phyloP scores from a whole-genome alignment of 495 filamentous ascomycete genomes.

The Cercophora samala region DNA sequence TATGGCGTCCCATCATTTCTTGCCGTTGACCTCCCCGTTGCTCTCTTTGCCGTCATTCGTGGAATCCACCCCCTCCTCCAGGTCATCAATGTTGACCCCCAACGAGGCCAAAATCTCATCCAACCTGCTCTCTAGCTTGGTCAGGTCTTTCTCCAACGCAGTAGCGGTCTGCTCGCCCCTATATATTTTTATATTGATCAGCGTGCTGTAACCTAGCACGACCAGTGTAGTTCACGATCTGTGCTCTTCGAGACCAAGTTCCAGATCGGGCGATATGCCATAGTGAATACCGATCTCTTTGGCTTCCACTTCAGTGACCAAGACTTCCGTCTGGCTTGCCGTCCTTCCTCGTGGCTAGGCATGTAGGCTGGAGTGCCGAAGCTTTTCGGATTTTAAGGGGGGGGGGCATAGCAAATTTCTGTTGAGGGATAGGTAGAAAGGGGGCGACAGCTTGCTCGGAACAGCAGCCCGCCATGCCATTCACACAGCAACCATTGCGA shows the following conservation, averaged over 20 bases:
- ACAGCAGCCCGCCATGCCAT: neutral
- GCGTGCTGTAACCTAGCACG: neutral
- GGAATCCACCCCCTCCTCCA: slow-evolving; percentile 7
- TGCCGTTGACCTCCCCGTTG: neutral
- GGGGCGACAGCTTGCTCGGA: neutral
- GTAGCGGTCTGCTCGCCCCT: slow-evolving; percentile 56
- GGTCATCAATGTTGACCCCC: slow-evolving; percentile 10
- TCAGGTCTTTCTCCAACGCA: slow-evolving; percentile 52
- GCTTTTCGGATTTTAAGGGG: neutral
- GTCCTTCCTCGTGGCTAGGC: neutral
- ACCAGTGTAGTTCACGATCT: neutral
- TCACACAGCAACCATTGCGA: neutral
- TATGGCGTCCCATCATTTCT: neutral
- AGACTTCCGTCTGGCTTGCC: neutral
- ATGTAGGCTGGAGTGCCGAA: neutral
- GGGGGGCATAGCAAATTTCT: neutral
- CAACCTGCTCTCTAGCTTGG: slow-evolving; percentile 51
- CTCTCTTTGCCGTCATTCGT: neutral
- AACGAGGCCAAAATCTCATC: slow-evolving; percentile 49
- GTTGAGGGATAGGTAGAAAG: neutral
- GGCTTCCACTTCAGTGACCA: too few relatives aligned
- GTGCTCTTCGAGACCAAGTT: neutral
- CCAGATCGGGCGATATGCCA: neutral
- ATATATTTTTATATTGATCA: slow-evolving; percentile 12
- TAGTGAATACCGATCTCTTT: neutral